Evolutionary conservation across 495 filamentous ascomycete species (phyloP), one percentile per base, ranked within the genome.

Genomic region (Daldinia caldariorum): DNA sequence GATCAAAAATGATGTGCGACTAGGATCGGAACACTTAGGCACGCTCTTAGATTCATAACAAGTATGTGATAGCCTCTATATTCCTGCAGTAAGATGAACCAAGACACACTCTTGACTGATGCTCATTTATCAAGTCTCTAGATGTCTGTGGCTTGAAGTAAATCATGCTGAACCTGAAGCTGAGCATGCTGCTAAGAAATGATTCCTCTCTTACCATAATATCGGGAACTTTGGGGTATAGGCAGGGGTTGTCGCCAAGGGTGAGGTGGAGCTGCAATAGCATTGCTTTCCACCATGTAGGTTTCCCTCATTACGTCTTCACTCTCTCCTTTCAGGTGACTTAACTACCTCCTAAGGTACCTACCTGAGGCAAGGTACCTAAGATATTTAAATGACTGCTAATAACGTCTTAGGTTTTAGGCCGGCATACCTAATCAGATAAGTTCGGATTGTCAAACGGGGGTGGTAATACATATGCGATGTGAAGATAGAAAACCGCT

Each of bases 1-100:
- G 71, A 76, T 76, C 71, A 76, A 54, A 71, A 76, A 72, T 69
- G 74, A 76, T 73, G 66, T 65, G 53, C 66, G 26, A 50, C 66
- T 56, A 59, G 66, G 70, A 70, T 73, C n/a, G 18, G 34, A 22
- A 59, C 41, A n/a, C n/a, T 47, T 51, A 58, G 43, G 32, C 51
- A 58, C 43, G 41, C 35, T 35, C 51, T 49, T 61, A 18, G 53
- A 32, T 13, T 6, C n/a, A 61, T 38, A 12, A 58, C 63, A 26
- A 26, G 6, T 49, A 43, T 38, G 69, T 61, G 50, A 66, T 62
- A 64, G 56, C 56, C 61, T 73, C 61, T 51, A 59, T 29, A 34
- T 38, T 62, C 39, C 61, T 45, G 56, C 60, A 43, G 58, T n/a
- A 12, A 50, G 16, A 14, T 16, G 26, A 29, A 43, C 12, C 34